These are phyloP conservation scores for Cyclanthera cordifolia DNA, from an alignment of 306 rosid species.

Conservation along the genomic window DNA sequence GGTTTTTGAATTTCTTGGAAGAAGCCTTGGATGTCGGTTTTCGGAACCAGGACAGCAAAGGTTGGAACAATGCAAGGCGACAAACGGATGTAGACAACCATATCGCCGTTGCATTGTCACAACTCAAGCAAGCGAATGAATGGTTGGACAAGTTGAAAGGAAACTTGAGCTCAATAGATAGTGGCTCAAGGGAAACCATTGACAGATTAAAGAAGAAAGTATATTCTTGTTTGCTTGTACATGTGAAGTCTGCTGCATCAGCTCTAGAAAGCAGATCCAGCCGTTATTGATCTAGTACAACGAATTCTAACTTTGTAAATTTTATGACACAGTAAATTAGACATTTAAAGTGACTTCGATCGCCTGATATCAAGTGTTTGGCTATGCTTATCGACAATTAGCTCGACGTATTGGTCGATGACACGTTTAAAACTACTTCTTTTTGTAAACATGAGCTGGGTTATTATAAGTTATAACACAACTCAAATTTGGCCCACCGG, in stretches of 20 bases:
- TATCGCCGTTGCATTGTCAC: conserved; percentile 57
- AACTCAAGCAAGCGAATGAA: conserved; percentile 78
- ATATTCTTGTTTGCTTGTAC: conserved; percentile 60
- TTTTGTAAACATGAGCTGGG: not conserved
- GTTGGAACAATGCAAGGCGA: conserved; percentile 37
- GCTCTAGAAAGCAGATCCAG: conserved; percentile 54
- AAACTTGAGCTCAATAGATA: conserved; percentile 29
- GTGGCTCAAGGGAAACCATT: conserved; percentile 32
- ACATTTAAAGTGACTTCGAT: conserved; percentile 8
- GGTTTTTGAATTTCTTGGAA: conserved; percentile 77
- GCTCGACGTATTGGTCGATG: not conserved
- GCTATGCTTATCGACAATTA: not conserved
- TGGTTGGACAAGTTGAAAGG: conserved; percentile 67
- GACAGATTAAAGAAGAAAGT: conserved; percentile 63
- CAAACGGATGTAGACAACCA: conserved; percentile 43
- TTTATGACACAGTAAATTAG: conserved; percentile 27
- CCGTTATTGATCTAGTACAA: conserved; percentile 25
- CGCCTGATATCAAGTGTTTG: not conserved
- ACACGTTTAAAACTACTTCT: not conserved
- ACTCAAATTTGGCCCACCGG: too few species aligned
- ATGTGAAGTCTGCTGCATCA: conserved; percentile 70
- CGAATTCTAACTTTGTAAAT: not conserved
- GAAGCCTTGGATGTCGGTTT: conserved; percentile 67
- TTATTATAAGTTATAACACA: too few species aligned
- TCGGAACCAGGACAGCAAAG: conserved; percentile 41